phyloP scores from a whole-genome alignment of 176 grass and related monocot genomes.

The Elymus sibiricus region DNA sequence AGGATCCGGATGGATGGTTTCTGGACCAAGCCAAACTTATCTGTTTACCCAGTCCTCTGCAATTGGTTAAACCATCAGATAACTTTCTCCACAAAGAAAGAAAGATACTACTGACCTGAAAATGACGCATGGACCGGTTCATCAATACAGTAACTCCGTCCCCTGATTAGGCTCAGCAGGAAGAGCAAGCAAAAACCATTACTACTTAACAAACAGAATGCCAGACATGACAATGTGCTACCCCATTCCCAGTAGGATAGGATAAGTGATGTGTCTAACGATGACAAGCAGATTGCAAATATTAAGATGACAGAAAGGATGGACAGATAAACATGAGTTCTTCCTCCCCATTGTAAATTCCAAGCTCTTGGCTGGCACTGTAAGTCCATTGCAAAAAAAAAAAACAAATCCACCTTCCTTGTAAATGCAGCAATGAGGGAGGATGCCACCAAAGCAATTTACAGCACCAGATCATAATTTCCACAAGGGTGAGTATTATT shows the following conservation, averaged over 20 bases:
- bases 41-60: slow-evolving; percentile 18
- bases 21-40: slow-evolving; percentile 13
- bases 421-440: slow-evolving; percentile 10
- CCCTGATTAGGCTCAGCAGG: not conserved
- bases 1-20: not conserved
- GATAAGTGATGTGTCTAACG: slow-evolving; percentile 1
- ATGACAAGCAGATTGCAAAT: not conserved
- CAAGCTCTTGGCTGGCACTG: not conserved
- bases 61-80: not conserved
- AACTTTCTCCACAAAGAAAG: not conserved
- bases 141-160: not conserved
- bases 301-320: not conserved
- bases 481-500: not conserved
- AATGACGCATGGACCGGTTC: slow-evolving; percentile 15
- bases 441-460: not conserved
- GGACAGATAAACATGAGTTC: not conserved
- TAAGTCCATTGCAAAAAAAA: not conserved
- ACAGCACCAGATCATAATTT: not conserved
- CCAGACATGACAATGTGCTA: not conserved
- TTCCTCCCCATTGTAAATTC: not conserved
- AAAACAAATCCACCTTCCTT: slow-evolving; percentile 10
- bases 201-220: not conserved
- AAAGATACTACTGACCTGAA: not conserved
- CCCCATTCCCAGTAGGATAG: not conserved
- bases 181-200: slow-evolving; percentile 20